A percentile compares a stretch with the other conserved stretches of the same genome.
Conservation (phyloP, 352 stramenopile genomes). For the Pythium sukuiense region DNA sequence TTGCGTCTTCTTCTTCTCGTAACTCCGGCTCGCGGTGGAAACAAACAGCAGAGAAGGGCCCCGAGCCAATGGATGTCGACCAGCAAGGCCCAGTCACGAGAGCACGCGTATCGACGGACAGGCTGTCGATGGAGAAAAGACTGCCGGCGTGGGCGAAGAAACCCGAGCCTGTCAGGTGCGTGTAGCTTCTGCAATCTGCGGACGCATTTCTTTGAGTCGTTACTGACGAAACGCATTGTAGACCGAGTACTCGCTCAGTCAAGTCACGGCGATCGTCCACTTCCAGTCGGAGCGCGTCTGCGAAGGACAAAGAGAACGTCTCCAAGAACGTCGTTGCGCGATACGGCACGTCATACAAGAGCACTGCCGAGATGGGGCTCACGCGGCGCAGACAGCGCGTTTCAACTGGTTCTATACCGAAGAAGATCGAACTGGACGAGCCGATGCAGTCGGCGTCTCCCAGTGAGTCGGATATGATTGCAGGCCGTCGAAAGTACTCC, state of each 20-base stretch:
- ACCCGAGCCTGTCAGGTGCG: constrained; percentile 12
- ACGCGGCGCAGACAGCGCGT: constrained; percentile 13
- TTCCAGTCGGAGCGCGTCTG: constrained; percentile 1
- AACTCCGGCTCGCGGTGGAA: constrained; percentile 9
- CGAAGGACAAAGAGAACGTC: constrained; percentile 20
- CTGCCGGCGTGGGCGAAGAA: constrained; percentile 27
- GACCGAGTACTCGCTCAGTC: constrained; percentile 10
- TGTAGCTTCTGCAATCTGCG: background rate
- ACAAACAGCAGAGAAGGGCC: background rate
- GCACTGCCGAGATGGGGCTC: constrained; percentile 26
- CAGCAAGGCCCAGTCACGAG: constrained; percentile 15
- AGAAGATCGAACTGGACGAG: constrained; percentile 18
- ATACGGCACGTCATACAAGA: constrained; percentile 25
- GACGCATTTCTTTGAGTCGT: background rate
- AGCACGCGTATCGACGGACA: background rate
- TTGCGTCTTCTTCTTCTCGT: background rate
- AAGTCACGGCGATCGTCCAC: constrained; percentile 6
- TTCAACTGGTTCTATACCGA: constrained; percentile 1
- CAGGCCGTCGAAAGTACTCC: constrained; percentile 71
- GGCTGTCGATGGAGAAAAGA: constrained; percentile 22
- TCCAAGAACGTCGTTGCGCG: constrained; percentile 27
- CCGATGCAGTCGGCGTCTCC: background rate
- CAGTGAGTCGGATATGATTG: constrained; percentile 33
- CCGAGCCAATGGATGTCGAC: constrained; percentile 29
- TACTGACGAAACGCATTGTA: background rate